Base-by-base conservation (phyloP, 1,284 basidiomycete genomes). In the Athelia psychrophila region DNA sequence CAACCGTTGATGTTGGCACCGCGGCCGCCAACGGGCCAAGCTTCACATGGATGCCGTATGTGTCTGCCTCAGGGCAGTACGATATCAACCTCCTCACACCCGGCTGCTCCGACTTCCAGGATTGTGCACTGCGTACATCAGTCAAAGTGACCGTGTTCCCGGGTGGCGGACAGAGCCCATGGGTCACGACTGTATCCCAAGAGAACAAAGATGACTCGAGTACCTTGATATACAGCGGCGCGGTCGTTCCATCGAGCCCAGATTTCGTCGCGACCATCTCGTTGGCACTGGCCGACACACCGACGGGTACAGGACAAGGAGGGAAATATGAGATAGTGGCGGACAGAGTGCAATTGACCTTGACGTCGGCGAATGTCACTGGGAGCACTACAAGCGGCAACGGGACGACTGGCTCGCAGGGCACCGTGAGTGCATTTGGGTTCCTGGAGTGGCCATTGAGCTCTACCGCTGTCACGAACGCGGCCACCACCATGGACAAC, bases 41-140 rank as follows among this genome's bases (percentile, higher is more conserved):
- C 36, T 83, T 97, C 63, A 95, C 91, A 0, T 98, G 93, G 85
- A 80, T 84, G 68, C 93, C 95, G 0, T 94, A 93, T 63, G 88
- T 98, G 20, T 91, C 91, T 0, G 87, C 91, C 18, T 81, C 91
- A 2, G 97, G 94, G 35, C 74, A 83, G 56, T 99, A 99, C 69
- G 81, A 90, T 46, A 78, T 98, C 59, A 89, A 86, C 68, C 66
- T 98, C 51, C 78, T 91, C 53, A 80, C 96, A 22, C 96, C 96
- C 0, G 95, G 95, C 12, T 99, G 96, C 70, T 72, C 74, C 2
- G 72, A 84, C 52, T 81, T 93, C 60, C 83, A 88, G 54, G 90
- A 96, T 63, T 99, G 96, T 64, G 73, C 68, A 19, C 69, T 78
- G 22, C 85, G 97, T 15, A 97, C 95, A 0, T 83, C 82, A 1